These are phyloP conservation scores for Sparassis latifolia DNA, from an alignment of 1,284 basidiomycete genomes.

Conservation along the genomic window DNA sequence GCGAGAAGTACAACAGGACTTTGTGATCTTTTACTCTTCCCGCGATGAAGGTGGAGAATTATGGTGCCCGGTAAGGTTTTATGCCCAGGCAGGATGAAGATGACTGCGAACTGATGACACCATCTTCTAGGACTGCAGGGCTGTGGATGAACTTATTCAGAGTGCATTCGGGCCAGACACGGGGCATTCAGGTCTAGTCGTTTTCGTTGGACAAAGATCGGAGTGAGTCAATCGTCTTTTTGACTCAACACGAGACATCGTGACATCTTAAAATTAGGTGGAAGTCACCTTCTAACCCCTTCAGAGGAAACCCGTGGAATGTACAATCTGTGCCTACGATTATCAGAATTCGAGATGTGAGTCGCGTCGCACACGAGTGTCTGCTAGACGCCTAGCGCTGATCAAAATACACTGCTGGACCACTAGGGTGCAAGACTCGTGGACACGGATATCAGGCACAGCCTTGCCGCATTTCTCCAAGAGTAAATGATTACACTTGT, in stretches of 20 bases:
- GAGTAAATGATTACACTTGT: background rate
- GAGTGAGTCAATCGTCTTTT: slow-evolving; percentile 43
- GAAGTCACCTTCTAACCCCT: slow-evolving; percentile 56
- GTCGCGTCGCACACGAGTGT: slow-evolving; percentile 23
- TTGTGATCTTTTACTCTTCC: slow-evolving; percentile 63
- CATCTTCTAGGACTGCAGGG: slow-evolving; percentile 60
- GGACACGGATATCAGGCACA: slow-evolving; percentile 29
- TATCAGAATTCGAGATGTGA: slow-evolving; percentile 58
- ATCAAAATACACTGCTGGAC: background rate
- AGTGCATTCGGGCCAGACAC: slow-evolving; percentile 46
- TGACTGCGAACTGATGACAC: slow-evolving; percentile 14
- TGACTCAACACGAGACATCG: slow-evolving; percentile 3
- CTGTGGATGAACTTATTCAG: slow-evolving; percentile 56
- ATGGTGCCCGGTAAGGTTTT: slow-evolving; percentile 61
- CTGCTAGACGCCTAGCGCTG: slow-evolving; percentile 4
- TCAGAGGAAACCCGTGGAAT: slow-evolving; percentile 61
- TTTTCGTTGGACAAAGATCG: slow-evolving; percentile 66
- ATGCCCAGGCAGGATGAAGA: background rate
- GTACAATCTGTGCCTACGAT: slow-evolving; percentile 69
- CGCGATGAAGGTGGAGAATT: slow-evolving; percentile 37
- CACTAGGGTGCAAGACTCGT: slow-evolving; percentile 47
- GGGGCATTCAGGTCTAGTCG: slow-evolving; percentile 56
- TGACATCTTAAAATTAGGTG: slow-evolving; percentile 40
- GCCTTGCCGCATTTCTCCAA: slow-evolving; percentile 13
- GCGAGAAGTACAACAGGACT: slow-evolving; percentile 37